Base-by-base conservation (phyloP, 2,329 filamentous ascomycete genomes). In the Arthrobotrys pseudoclavata region DNA sequence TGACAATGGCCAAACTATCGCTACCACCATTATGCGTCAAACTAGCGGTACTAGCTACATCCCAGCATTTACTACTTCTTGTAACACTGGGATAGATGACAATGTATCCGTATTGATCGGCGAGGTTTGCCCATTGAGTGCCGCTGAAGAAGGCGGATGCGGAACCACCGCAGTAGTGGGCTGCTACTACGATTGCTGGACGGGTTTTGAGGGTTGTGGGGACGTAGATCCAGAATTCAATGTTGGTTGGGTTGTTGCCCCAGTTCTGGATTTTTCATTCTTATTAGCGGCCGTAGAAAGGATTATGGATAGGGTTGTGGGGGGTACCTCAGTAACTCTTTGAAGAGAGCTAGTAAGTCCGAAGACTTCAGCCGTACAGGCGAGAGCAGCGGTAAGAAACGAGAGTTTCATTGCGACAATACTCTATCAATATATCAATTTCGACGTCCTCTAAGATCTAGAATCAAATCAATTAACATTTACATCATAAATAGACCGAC, bases 151-250 rank as follows among this genome's bases (percentile, higher is more conserved):
- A 86, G 1, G 85, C 85, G 40, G 84, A 82, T 1, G 86, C 88
- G 1, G 85, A 86, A 26, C 88, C 88, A 57, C 85, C 85, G 83
- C 89, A 90, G 85, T 86, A 89, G 83, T 89, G 86, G 40, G 86
- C 85, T 76, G 86, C 88, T 37, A 89, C 86, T 12, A 89, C 83
- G 60, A 89, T 84, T 1, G 86, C 85, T 0, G 88, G 87, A 4
- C 82, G 85, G 0, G 13, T 83, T 83, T 79, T 86, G 83, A 86
- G 81, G 15, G 80, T 78, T 79, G 85, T 84, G 0, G 86, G 85
- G 4, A 86, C 84, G 81, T 86, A 86, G n/a, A 76, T 76, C 26
- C 40, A 76, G 31, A 76, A 70, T 62, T 67, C 60, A 29, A 67
- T 52, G 40, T 76, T 76, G 7, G 60, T 70, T 18, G 72, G 72